Percentiles rank a stretch among this genome's conserved stretches.
These are phyloP conservation scores for Candida glucosophila DNA, from an alignment of 1,139 yeast species.

Conservation along the genomic window DNA sequence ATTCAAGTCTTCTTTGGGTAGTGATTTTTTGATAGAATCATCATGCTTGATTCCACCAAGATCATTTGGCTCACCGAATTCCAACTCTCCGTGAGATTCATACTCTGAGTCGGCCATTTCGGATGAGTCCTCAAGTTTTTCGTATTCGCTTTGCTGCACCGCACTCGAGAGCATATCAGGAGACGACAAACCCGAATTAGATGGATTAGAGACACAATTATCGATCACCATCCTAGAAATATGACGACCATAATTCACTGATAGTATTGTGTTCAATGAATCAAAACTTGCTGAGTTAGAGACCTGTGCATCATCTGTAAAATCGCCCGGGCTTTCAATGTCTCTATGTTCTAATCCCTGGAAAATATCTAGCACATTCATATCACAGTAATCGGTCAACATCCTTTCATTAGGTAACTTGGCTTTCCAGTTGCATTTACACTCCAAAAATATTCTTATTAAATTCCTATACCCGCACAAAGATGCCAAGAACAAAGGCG, in stretches of 20 bases:
- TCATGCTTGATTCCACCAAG: constrained; percentile 13
- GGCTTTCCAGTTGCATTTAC: constrained; percentile 56
- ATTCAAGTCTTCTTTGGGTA: not conserved
- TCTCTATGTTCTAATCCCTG: constrained; percentile 15
- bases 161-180: not conserved
- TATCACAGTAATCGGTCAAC: constrained; percentile 49
- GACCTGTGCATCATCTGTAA: constrained; percentile 10
- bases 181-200: constrained; percentile 1
- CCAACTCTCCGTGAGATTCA: constrained; percentile 14
- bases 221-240: constrained; percentile 34
- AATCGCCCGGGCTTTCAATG: not conserved
- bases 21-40: constrained; percentile 6
- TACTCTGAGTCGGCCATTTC: constrained; percentile 37
- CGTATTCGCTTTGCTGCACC: constrained; percentile 4
- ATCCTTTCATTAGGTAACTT: constrained; percentile 51
- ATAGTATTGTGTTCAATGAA: constrained; percentile 32
- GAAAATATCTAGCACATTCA: constrained; percentile 54
- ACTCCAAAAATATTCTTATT: constrained; percentile 47
- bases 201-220: constrained; percentile 5
- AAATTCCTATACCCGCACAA: constrained; percentile 62
- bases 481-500: constrained; percentile 84
- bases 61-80: constrained; percentile 19
- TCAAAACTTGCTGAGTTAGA: constrained; percentile 26
- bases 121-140: constrained; percentile 16
- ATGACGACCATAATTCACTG: constrained; percentile 32